Conservation (phyloP, 371 early-diverging fungal genomes). For the Sporodiniella umbellata region DNA sequence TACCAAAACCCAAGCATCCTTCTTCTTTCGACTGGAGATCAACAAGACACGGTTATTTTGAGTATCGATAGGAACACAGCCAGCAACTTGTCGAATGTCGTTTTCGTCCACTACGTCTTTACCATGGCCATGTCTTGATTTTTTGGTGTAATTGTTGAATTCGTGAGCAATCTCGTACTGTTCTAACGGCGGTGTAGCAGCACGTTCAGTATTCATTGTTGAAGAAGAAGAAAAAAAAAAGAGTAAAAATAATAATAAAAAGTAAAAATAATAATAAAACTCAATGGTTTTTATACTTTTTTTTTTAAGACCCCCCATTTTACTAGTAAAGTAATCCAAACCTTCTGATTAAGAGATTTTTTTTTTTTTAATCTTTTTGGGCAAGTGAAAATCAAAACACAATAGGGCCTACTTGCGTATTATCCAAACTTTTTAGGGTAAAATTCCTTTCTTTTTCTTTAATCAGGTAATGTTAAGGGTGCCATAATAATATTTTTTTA, state of each 20-base stretch:
- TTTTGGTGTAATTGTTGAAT: conserved; percentile 34
- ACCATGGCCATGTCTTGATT: conserved; percentile 16
- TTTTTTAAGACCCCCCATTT: too few species aligned
- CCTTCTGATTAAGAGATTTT: too few species aligned
- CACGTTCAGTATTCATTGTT: background rate
- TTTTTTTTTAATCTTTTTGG: too few species aligned
- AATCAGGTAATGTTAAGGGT: too few species aligned
- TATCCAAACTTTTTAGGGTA: too few species aligned
- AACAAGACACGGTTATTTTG: conserved; percentile 40
- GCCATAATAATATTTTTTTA: too few species aligned
- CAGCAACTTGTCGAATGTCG: conserved; percentile 45
- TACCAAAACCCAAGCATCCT: conserved; percentile 47
- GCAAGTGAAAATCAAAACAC: too few species aligned
- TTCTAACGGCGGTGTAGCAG: background rate
- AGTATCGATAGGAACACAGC: conserved; percentile 51
- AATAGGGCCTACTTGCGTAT: too few species aligned
- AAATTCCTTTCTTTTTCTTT: too few species aligned
- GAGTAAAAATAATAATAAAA: background rate
- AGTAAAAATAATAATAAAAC: too few species aligned
- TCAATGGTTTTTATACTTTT: too few species aligned
- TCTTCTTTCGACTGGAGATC: conserved; percentile 42
- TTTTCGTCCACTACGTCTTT: conserved; percentile 30
- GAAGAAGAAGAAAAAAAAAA: background rate
- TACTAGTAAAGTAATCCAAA: too few species aligned
- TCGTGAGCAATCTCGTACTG: background rate